Evolutionary conservation across 192 early-diverging fungal genomes (phyloP), one percentile per base, ranked within the genome.

Genomic region (Coemansia sp.): DNA sequence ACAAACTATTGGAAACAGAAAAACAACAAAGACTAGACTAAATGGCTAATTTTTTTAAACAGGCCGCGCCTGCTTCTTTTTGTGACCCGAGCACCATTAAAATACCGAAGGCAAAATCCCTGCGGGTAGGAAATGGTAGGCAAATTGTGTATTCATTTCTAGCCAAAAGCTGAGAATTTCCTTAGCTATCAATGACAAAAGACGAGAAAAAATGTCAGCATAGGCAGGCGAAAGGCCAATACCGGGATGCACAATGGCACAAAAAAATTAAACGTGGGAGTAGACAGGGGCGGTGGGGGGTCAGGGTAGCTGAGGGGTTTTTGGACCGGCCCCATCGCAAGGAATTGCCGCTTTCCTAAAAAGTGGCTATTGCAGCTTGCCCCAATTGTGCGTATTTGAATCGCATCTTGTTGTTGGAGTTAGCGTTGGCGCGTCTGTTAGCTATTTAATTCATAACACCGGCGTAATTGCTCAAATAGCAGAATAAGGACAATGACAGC

Each of bases 191-290:
- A 52, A 52, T 52, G 50, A 11, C 42, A 12, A 22, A 30, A 33
- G 30, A 17, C 4, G 56, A 11, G 31, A 30, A 17, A 34, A 30
- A 57, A 17, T 8, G 56, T 6, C 25, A 57, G 56, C 31, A 57
- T 14, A 52, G 50, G n/a, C 30, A 33, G 56, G 56, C 18, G 56
- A n/a, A 55, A 55, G 22, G 17, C 57, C 57, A 59, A 59, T 28
- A 38, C 33, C 33, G n/a, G 17, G 6, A 3, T n/a, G 20, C 57
- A 59, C 57, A 59, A 59, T 59, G 34, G 36, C 30, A 55, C 34
- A 30, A 38, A 40, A 22, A 59, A 59, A n/a, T 59, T 59, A 59
- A 59, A 59, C 57, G 57, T 59, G 57, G 57, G 57, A 59, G 57
- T 22, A 59, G 32, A 18, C 14, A 31, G 30, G 14, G 16, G 42